phyloP scores from a whole-genome alignment of 805 yeast species.

The Jamesozyma gamospora region DNA sequence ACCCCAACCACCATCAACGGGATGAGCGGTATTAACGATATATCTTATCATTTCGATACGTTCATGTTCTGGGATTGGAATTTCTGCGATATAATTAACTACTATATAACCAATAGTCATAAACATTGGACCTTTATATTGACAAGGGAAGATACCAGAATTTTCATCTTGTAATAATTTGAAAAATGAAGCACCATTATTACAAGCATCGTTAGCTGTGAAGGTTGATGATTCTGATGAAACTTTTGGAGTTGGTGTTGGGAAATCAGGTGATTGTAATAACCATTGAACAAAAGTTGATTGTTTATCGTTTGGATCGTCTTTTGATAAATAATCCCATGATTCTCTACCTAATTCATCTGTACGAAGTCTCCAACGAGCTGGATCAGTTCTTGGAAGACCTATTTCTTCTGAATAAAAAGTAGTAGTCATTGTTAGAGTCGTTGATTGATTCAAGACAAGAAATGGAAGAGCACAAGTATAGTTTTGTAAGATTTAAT shows the following conservation, averaged over 20 bases:
- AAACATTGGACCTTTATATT: conserved; percentile 97
- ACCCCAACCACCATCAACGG: conserved; percentile 99
- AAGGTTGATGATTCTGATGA: conserved; percentile 13
- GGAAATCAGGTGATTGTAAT: conserved; percentile 33
- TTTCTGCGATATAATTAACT: conserved; percentile 57
- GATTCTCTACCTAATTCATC: conserved; percentile 66
- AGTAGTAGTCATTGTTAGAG: not conserved
- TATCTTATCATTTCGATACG: conserved; percentile 70
- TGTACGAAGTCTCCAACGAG: conserved; percentile 64
- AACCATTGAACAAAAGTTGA: conserved; percentile 47
- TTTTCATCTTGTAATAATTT: conserved; percentile 57
- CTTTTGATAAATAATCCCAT: conserved; percentile 57
- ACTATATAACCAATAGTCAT: conserved; percentile 84
- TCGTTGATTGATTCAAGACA: not conserved
- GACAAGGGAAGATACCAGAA: conserved; percentile 84
- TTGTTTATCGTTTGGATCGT: conserved; percentile 40
- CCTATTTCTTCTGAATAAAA: conserved; percentile 64
- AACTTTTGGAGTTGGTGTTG: conserved; percentile 31
- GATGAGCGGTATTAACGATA: conserved; percentile 84
- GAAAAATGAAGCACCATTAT: conserved; percentile 66
- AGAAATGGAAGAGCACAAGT: too few species aligned
- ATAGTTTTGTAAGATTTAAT: too few species aligned
- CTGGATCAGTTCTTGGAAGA: conserved; percentile 55
- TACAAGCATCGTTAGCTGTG: conserved; percentile 51
- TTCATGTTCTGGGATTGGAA: conserved; percentile 57